Evolutionary conservation across 768 basidiomycete species (phyloP), one percentile per base, ranked within the genome.

Genomic region (Mrakia blollopis): DNA sequence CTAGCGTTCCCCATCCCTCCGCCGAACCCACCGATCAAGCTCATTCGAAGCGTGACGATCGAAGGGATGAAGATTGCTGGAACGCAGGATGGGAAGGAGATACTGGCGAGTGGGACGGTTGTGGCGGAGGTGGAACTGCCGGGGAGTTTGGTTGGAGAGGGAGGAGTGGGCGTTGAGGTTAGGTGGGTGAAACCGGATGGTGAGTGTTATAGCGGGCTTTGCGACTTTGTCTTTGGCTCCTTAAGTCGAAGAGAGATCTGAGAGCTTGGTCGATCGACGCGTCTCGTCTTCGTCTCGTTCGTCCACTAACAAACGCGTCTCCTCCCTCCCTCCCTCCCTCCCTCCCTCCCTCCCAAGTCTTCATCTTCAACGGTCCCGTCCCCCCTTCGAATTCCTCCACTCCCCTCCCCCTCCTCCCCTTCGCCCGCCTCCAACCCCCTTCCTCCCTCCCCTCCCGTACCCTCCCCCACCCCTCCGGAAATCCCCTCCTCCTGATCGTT

Each of bases 61-160:
- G 73, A 74, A 47, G 73, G 61, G 28, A 74, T 74, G 73, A 74
- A 74, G 63, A 54, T 74, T 10, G 65, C 65, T 21, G 73, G 73
- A 6, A 74, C 73, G 18, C 52, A 39, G 23, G 73, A 74, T 41
- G 73, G 73, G 18, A 67, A 74, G 41, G 54, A 41, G 30, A 63
- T 74, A 41, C 30, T 62, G 9, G 60, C 61, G 41, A 63, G 61
- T 37, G 73, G 73, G 30, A 74, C 73, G 23, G 73, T 74, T 18
- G 28, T 35, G 21, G 73, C 73, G 21, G 63, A 62, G 50, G 73
- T 60, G 11, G 52, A 74, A 28, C 35, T 74, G 28, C 73, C 73
- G 23, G 63, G 35, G 23, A 50, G 54, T 10, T 28, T 67, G 47
- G 61, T 67, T 44, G 73, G 73, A 13, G 35, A 72, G 50, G 71